phyloP scores from a whole-genome alignment of 352 stramenopile species.

The Peronospora belbahrii region DNA sequence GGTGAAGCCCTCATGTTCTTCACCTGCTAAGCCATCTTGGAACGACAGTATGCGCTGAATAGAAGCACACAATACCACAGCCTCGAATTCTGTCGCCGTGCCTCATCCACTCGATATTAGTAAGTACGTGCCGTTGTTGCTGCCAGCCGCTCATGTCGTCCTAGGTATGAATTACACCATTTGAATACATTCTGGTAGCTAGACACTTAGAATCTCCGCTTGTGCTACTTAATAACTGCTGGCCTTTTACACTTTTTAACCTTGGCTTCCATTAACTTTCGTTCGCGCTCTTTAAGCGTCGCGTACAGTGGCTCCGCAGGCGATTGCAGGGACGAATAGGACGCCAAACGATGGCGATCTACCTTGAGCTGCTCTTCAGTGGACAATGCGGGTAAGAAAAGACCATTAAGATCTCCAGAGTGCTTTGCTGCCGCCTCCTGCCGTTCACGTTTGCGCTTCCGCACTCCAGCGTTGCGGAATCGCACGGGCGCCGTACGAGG shows the following conservation, averaged over 20 bases:
- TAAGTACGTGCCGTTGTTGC: not conserved
- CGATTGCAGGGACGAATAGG: conserved; percentile 60
- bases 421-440: conserved; percentile 24
- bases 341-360: conserved; percentile 55
- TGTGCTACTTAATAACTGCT: conserved; percentile 12
- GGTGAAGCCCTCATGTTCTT: conserved; percentile 73
- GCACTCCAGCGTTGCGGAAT: conserved; percentile 60
- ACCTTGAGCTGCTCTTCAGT: conserved; percentile 54
- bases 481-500: conserved; percentile 48
- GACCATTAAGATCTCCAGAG: conserved; percentile 4
- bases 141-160: not conserved
- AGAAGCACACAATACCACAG: not conserved
- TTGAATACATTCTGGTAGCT: conserved; percentile 30
- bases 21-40: conserved; percentile 43
- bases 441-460: conserved; percentile 56
- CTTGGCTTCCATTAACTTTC: conserved; percentile 16
- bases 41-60: conserved; percentile 8
- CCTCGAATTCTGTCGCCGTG: conserved; percentile 2
- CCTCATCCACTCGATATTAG: conserved; percentile 18
- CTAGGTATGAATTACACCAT: conserved; percentile 8
- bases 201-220: conserved; percentile 3
- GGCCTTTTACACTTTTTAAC: conserved; percentile 30
- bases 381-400: conserved; percentile 15
- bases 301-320: conserved; percentile 42
- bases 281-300: conserved; percentile 23